These are phyloP conservation scores for Syzygium jambos DNA, from an alignment of 345 rosid genomes.

Conservation along the genomic window DNA sequence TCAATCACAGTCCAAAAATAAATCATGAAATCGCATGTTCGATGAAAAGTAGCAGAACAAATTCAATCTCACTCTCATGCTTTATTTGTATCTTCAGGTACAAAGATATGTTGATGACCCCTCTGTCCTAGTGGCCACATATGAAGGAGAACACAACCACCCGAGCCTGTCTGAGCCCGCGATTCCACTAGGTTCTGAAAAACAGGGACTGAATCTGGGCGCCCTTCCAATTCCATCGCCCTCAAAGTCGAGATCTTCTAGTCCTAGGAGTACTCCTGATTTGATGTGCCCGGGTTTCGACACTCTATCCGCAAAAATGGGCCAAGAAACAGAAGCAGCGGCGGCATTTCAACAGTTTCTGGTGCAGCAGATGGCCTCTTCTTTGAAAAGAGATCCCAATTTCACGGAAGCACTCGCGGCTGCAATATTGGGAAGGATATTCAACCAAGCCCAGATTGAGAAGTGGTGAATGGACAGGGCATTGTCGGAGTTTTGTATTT, in stretches of 20 bases:
- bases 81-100: constrained; percentile 28
- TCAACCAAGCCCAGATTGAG: constrained; percentile 11
- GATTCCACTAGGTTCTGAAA: constrained; percentile 7
- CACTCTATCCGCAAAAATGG: not conserved
- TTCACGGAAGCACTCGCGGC: constrained; percentile 75
- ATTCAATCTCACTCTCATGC: not conserved
- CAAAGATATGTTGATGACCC: constrained; percentile 76
- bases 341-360: constrained; percentile 33
- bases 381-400: constrained; percentile 64
- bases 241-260: constrained; percentile 20
- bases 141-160: constrained; percentile 90
- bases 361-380: constrained; percentile 70
- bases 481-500: not conserved
- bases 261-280: not conserved
- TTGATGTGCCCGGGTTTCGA: not conserved
- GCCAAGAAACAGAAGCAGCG: constrained; percentile 10
- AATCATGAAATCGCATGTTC: not conserved
- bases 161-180: constrained; percentile 19
- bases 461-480: not conserved
- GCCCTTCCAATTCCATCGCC: not conserved
- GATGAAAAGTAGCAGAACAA: not conserved
- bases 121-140: constrained; percentile 53
- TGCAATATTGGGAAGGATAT: constrained; percentile 57
- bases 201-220: not conserved
- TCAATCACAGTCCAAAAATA: not conserved